phyloP scores from a whole-genome alignment of 495 filamentous ascomycete species.

The Friedmanniomyces simplex region DNA sequence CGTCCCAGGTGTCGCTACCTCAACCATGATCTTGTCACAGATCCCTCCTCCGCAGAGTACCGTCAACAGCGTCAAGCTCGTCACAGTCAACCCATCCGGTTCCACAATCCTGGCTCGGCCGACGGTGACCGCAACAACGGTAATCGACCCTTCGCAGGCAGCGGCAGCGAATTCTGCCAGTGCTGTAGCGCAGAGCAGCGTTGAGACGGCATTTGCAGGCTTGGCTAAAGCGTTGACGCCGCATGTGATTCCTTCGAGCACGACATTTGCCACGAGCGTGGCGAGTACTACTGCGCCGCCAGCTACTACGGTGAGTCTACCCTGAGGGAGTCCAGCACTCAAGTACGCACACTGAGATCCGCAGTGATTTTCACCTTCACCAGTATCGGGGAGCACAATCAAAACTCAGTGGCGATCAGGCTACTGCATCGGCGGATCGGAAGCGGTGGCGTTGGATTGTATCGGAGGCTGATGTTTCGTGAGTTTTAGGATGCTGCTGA shows the following conservation, averaged over 20 bases:
- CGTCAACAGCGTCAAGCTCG: constrained; percentile 6
- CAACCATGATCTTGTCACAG: not conserved
- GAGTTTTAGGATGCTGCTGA: too few relatives aligned
- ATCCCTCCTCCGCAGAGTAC: not conserved
- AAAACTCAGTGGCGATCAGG: not conserved
- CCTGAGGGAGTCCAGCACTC: not conserved
- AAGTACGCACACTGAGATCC: not conserved
- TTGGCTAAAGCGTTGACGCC: not conserved
- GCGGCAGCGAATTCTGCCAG: not conserved
- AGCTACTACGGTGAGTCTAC: not conserved
- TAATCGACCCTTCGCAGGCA: constrained; percentile 5
- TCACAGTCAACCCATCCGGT: constrained; percentile 7
- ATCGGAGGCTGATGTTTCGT: not conserved
- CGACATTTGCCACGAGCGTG: not conserved
- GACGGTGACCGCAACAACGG: constrained; percentile 1
- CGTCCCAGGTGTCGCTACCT: not conserved
- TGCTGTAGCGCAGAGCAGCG: not conserved
- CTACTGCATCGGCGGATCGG: constrained; percentile 4
- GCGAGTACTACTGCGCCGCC: not conserved
- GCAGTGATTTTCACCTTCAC: not conserved
- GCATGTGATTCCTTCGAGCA: not conserved
- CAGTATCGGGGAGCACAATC: not conserved
- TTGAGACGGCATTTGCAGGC: not conserved
- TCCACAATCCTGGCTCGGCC: constrained; percentile 4
- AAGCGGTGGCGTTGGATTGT: constrained; percentile 8